phyloP scores from a whole-genome alignment of 2,329 filamentous ascomycete genomes.

The Pseudogymnoascus sp. region DNA sequence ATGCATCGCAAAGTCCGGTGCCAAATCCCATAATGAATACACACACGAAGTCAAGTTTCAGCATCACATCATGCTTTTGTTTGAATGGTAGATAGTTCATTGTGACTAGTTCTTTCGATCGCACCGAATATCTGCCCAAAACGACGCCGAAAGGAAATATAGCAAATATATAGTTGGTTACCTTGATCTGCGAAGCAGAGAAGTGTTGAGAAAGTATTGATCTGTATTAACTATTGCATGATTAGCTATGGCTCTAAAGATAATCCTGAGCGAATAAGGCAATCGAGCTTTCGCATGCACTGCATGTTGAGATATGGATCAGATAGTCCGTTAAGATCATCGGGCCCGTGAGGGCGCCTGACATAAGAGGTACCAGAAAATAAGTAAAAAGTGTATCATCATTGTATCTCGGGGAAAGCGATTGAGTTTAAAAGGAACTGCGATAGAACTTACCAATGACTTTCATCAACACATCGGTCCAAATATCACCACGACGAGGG shows the following conservation, averaged over 20 bases:
- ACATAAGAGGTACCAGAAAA: slow-evolving; percentile 99
- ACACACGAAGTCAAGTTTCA: background rate
- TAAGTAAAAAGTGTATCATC: slow-evolving; percentile 64
- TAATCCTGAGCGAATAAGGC: background rate
- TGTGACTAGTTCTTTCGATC: background rate
- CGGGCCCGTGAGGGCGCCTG: slow-evolving; percentile 55
- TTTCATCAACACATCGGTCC: background rate
- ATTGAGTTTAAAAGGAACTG: background rate
- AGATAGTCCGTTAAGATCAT: slow-evolving; percentile 86
- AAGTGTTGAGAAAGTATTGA: background rate
- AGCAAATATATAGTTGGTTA: background rate
- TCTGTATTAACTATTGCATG: background rate
- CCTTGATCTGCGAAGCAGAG: background rate
- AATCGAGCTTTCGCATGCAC: slow-evolving; percentile 1
- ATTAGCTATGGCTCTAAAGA: background rate
- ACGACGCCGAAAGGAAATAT: background rate
- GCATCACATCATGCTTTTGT: background rate
- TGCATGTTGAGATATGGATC: slow-evolving; percentile 34
- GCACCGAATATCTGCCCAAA: background rate
- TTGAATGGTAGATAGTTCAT: background rate
- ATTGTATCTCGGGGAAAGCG: slow-evolving; percentile 31
- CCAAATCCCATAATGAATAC: background rate
- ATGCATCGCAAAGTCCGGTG: background rate
- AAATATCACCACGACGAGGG: background rate
- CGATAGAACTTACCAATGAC: background rate